These are phyloP conservation scores for Pisolithus marmoratus DNA, from an alignment of 768 basidiomycete species.

Conservation along the genomic window DNA sequence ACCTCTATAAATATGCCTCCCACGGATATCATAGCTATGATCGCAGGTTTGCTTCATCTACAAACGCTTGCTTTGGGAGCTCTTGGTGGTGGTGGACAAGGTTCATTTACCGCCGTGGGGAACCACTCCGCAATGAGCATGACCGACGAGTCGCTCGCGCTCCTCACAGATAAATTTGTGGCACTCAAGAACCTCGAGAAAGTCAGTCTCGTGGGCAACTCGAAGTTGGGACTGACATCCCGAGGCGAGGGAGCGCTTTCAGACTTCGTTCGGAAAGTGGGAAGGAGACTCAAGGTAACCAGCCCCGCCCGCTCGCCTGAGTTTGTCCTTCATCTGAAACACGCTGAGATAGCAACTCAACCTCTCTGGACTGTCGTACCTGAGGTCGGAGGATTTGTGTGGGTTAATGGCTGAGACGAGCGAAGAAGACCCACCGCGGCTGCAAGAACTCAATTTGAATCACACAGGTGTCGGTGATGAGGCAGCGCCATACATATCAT, in stretches of 20 bases:
- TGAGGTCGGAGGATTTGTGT: conserved; percentile 47
- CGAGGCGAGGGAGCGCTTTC: conserved; percentile 33
- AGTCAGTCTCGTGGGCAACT: conserved; percentile 60
- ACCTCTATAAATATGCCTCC: conserved; percentile 47
- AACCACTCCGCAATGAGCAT: conserved; percentile 50
- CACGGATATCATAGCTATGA: conserved; percentile 34
- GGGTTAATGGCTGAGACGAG: conserved; percentile 34
- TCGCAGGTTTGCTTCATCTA: conserved; percentile 37
- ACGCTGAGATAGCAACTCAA: conserved; percentile 44
- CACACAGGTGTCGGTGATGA: conserved; percentile 59
- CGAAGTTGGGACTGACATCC: conserved; percentile 44
- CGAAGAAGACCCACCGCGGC: conserved; percentile 23
- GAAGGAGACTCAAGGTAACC: conserved; percentile 53
- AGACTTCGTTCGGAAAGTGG: conserved; percentile 46
- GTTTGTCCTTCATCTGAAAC: not conserved
- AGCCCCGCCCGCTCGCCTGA: not conserved
- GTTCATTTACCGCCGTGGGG: conserved; percentile 37
- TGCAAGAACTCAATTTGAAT: conserved; percentile 50
- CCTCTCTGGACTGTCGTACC: conserved; percentile 44
- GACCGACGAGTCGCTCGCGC: conserved; percentile 42
- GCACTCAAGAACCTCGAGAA: conserved; percentile 37
- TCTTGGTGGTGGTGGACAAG: conserved; percentile 45
- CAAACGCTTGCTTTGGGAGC: conserved; percentile 53
- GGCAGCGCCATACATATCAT: conserved; percentile 45
- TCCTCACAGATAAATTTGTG: conserved; percentile 38